These are phyloP conservation scores for Syncephalastrum sp. DNA, from an alignment of 371 early-diverging fungal genomes.

Conservation along the genomic window DNA sequence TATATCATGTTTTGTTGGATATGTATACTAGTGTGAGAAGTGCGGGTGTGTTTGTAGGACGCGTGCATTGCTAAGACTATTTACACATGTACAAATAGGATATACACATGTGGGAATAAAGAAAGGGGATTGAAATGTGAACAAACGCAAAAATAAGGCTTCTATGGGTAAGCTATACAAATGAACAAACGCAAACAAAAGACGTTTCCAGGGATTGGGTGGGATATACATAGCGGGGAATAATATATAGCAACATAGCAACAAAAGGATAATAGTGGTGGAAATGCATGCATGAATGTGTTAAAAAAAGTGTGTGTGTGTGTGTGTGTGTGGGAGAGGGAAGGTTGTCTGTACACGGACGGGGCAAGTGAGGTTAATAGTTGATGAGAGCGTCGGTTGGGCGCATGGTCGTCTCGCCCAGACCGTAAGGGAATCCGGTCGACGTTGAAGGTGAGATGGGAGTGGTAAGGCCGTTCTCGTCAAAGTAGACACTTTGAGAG, in stretches of 20 bases:
- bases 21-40: too few species aligned
- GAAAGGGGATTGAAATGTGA: conserved; percentile 3
- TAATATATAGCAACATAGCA: neutral
- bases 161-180: conserved; percentile 12
- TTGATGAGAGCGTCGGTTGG: conserved; percentile 24
- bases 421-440: conserved; percentile 8
- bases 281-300: neutral
- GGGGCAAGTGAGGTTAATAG: conserved; percentile 10
- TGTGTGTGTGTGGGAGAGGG: conserved; percentile 4
- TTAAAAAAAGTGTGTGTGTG: neutral
- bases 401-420: conserved; percentile 15
- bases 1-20: too few species aligned
- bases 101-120: conserved; percentile 13
- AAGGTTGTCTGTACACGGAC: conserved; percentile 8
- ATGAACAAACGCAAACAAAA: conserved; percentile 11
- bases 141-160: conserved; percentile 5
- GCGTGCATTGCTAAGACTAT: conserved; percentile 11
- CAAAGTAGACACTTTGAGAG: too few species aligned
- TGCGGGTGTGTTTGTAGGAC: too few species aligned
- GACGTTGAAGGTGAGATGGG: conserved; percentile 8
- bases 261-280: conserved; percentile 2
- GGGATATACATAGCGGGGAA: too few species aligned
- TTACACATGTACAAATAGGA: conserved; percentile 15
- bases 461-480: neutral
- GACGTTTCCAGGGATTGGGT: neutral